Conservation (phyloP, 1,139 yeast genomes). For the Magnusiomyces clavatus region DNA sequence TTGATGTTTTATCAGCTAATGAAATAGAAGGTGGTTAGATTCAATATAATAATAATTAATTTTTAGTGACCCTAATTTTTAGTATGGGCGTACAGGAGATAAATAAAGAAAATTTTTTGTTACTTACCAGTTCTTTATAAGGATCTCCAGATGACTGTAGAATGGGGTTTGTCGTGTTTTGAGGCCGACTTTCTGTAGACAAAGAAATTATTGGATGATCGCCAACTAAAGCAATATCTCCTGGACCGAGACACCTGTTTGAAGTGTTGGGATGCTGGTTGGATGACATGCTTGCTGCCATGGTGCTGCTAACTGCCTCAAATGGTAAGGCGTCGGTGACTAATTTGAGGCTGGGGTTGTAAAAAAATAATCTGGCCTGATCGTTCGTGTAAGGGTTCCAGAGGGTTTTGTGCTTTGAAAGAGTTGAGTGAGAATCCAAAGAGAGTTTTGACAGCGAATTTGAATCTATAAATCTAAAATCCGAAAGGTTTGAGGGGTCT, state of each 20-base stretch:
- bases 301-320: constrained; percentile 16
- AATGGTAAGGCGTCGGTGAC: constrained; percentile 23
- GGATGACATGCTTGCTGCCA: constrained; percentile 6
- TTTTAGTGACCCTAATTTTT: too few relatives aligned
- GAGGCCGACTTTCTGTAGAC: constrained; percentile 3
- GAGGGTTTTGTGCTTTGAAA: not conserved
- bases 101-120: too few relatives aligned
- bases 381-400: constrained; percentile 28
- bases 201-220: constrained; percentile 8
- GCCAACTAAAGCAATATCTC: constrained; percentile 6
- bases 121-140: constrained; percentile 18
- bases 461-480: not conserved
- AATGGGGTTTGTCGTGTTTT: not conserved
- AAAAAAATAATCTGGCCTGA: constrained; percentile 24
- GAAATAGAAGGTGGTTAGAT: not conserved
- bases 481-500: not conserved
- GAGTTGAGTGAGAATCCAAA: not conserved
- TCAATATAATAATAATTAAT: too few relatives aligned
- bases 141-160: constrained; percentile 14
- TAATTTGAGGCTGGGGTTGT: constrained; percentile 21
- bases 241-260: constrained; percentile 4
- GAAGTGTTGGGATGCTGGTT: not conserved
- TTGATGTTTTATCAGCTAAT: constrained; percentile 11
- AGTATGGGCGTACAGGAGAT: too few relatives aligned
- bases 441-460: not conserved